These are phyloP conservation scores for Linnemannia zychae DNA, from an alignment of 192 early-diverging fungal genomes.

Conservation along the genomic window DNA sequence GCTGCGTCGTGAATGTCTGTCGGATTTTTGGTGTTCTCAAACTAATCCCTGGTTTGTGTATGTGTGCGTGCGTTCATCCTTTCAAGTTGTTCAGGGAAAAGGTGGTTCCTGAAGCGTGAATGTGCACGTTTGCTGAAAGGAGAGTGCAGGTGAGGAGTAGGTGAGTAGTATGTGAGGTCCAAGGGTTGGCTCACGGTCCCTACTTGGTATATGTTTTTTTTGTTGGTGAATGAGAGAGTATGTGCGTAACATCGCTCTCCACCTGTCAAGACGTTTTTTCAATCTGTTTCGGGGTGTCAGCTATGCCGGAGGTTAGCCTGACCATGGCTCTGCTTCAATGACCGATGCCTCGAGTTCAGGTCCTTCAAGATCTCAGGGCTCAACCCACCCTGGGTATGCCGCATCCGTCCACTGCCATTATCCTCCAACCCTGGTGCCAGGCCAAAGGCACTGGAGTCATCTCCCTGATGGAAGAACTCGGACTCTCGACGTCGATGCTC, in stretches of 20 bases:
- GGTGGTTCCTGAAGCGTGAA: background rate
- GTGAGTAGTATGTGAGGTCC: too few species aligned
- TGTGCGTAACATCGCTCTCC: background rate
- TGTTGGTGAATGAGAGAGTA: background rate
- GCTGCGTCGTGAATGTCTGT: background rate
- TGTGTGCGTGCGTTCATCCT: too few species aligned
- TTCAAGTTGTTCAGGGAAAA: too few species aligned
- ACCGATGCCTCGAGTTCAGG: background rate
- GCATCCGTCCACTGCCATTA: conserved; percentile 2
- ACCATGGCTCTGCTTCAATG: conserved; percentile 23
- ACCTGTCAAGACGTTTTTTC: background rate
- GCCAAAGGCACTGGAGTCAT: background rate
- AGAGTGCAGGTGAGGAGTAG: too few species aligned
- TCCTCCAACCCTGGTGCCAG: conserved; percentile 19
- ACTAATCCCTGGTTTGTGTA: too few species aligned
- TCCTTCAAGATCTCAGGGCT: conserved; percentile 19
- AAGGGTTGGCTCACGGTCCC: background rate
- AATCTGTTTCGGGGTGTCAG: conserved; percentile 3
- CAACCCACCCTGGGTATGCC: background rate
- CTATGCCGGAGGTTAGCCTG: conserved; percentile 34
- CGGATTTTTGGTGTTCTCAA: too few species aligned
- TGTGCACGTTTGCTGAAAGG: background rate
- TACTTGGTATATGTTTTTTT: background rate
- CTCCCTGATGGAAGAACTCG: background rate
- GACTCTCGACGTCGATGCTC: conserved; percentile 16